Evolutionary conservation across 2,329 filamentous ascomycete genomes (phyloP).

Genomic region (Lomentospora prolificans): DNA sequence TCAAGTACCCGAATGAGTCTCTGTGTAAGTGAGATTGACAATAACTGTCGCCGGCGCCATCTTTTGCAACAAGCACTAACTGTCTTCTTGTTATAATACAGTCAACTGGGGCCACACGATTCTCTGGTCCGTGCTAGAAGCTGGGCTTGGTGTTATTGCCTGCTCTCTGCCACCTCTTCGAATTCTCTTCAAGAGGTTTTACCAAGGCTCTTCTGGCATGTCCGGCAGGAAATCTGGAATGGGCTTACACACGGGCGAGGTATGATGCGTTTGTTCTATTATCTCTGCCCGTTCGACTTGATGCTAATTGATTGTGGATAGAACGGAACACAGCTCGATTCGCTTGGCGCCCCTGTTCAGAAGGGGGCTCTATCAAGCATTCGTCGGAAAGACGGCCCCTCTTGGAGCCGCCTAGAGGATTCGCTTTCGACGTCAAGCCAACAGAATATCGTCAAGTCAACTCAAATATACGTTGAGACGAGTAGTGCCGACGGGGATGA

Average conservation of each 20-base stretch:
- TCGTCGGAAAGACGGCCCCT: conserved; percentile 7
- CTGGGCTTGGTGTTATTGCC: conserved; percentile 13
- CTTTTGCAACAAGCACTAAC: neutral
- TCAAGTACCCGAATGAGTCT: conserved; percentile 9
- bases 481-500: neutral
- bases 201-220: conserved; percentile 2
- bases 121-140: conserved; percentile 12
- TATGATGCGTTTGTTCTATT: neutral
- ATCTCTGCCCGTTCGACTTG: neutral
- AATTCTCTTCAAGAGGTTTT: conserved; percentile 12
- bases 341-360: neutral
- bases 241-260: neutral
- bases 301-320: neutral
- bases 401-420: conserved; percentile 10
- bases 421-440: conserved; percentile 6
- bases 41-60: neutral
- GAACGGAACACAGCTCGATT: conserved; percentile 4
- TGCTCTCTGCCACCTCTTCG: conserved; percentile 13
- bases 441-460: conserved; percentile 8
- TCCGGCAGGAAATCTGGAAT: conserved; percentile 6
- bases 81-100: neutral
- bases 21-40: conserved; percentile 6
- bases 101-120: conserved; percentile 10
- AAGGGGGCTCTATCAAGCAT: neutral
- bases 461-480: conserved; percentile 5